Percentiles rank a stretch among this genome's conserved stretches.
Conservation (phyloP, 2,329 filamentous ascomycete species). For the Fusarium poae region DNA sequence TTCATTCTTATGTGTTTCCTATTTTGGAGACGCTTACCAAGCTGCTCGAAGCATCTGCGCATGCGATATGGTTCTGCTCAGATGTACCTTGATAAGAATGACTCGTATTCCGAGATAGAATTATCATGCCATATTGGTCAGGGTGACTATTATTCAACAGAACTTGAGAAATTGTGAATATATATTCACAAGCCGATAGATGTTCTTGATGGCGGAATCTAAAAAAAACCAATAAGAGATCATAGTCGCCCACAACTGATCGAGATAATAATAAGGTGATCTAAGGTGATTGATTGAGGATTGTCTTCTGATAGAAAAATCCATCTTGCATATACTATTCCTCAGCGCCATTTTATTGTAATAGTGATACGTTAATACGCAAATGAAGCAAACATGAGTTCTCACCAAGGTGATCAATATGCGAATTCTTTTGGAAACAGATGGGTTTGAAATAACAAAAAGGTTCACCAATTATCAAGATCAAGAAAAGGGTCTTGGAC, state of each 20-base stretch:
- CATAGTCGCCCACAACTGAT: neutral
- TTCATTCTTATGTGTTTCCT: neutral
- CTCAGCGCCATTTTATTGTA: accelerated
- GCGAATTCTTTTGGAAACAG: neutral
- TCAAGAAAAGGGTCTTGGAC: neutral
- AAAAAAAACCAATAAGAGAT: neutral
- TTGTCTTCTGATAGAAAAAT: neutral
- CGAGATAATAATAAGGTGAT: neutral
- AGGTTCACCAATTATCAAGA: neutral
- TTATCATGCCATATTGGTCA: neutral
- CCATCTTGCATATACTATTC: neutral
- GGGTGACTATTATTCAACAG: neutral
- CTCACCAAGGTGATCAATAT: accelerated
- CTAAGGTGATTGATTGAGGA: neutral
- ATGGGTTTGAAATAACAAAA: neutral
- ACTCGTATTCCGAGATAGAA: neutral
- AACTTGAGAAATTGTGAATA: neutral
- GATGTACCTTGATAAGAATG: neutral
- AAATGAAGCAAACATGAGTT: neutral
- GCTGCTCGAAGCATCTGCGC: neutral
- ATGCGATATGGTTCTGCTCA: neutral
- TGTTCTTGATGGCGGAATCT: neutral
- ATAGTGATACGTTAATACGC: neutral
- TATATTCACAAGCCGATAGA: neutral
- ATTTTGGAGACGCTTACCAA: neutral